These are phyloP conservation scores for Proliferodiscus dingleyae DNA, from an alignment of 2,329 filamentous ascomycete species.

Conservation along the genomic window DNA sequence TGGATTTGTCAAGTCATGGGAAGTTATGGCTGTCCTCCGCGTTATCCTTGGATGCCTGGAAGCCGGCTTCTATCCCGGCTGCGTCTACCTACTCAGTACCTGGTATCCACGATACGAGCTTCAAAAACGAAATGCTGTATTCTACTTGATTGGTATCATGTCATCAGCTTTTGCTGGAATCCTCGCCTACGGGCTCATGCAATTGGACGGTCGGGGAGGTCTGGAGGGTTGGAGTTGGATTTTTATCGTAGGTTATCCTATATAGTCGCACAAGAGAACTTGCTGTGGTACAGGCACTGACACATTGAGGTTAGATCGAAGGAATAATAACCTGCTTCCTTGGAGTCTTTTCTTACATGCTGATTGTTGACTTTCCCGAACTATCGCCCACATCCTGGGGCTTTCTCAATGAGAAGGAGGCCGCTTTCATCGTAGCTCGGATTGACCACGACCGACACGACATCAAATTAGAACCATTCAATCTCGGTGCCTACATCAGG, in stretches of 20 bases:
- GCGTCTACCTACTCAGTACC: constrained; percentile 37
- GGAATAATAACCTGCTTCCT: constrained; percentile 49
- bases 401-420: constrained; percentile 49
- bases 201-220: constrained; percentile 32
- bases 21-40: constrained; percentile 25
- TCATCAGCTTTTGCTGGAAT: constrained; percentile 64
- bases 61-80: constrained; percentile 34
- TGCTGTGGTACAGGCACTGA: no score
- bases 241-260: constrained; percentile 36
- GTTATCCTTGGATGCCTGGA: constrained; percentile 27
- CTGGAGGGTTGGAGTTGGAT: constrained; percentile 37
- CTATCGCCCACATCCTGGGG: constrained; percentile 39
- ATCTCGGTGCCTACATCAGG: constrained; percentile 41
- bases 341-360: constrained; percentile 47
- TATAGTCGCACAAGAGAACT: no score
- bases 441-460: constrained; percentile 57
- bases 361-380: constrained; percentile 62
- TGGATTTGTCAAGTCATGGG: constrained; percentile 33
- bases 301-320: constrained; percentile 38
- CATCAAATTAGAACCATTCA: constrained; percentile 41
- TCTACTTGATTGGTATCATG: constrained; percentile 64
- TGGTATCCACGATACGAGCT: constrained; percentile 55
- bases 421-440: constrained; percentile 47
- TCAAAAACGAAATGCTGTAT: constrained; percentile 63
- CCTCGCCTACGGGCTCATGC: constrained; percentile 60